Evolutionary conservation across 495 filamentous ascomycete species (phyloP), one percentile per base, ranked within the genome.

Genomic region (Annulohypoxylon nitens): DNA sequence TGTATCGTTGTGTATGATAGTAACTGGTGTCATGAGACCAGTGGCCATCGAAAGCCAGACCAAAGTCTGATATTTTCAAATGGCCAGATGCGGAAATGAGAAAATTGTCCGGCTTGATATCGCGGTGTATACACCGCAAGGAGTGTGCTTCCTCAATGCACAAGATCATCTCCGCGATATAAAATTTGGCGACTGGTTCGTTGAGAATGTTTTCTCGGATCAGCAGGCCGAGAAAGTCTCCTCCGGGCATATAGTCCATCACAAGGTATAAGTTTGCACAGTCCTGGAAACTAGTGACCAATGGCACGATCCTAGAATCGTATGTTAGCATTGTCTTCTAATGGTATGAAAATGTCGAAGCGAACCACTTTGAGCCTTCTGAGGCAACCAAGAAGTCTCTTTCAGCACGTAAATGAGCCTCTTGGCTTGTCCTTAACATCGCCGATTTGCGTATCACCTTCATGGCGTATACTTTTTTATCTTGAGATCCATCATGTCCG

Each of bases 211-310:
- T 91, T 76, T 94, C 91, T 26, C 94, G 90, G 69, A 97, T 92
- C 9, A 98, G 80, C 5, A 97, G 82, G 1, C 92, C 92, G 2
- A 98, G 85, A 71, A 98, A 97, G 77, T 98, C 95, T 2, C 95
- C 95, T 14, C 95, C 95, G 6, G 97, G 90, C 93, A 97, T 97
- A 76, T 97, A 98, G 65, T 98, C 94, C 94, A 97, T 97, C 64
- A 97, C 91, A 10, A 98, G 88, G 76, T 97, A 97, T 26, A 98
- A 83, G 74, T 93, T 92, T 16, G 86, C 86, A 37, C 85, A 83
- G 79, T 98, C 95, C 78, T 98, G 93, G 75, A 98, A 97, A 74
- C 93, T 95, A 55, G 92, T 87, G 65, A 97, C 88, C 39, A 98
- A 86, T 14, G 94, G 92, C 25, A 98, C 93, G 48, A 97, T 90